Percentiles rank a stretch among this genome's conserved stretches.
Conservation (phyloP, 208 protist genomes). For the Trypanosoma mega region DNA sequence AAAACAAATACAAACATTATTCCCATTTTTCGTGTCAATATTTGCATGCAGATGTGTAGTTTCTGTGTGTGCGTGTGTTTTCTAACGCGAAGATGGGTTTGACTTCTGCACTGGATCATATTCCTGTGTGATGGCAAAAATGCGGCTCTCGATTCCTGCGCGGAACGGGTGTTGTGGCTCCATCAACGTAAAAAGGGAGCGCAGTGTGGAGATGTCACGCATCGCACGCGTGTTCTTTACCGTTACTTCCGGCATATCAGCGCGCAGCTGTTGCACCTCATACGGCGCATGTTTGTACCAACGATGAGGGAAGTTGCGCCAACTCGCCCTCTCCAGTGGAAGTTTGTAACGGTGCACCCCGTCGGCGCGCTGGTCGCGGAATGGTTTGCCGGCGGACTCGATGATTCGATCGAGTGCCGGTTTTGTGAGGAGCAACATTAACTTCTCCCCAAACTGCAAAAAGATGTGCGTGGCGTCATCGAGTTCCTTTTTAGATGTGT, state of each 20-base stretch:
- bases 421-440: conserved; percentile 73
- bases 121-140: conserved; percentile 57
- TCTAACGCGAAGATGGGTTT: too few relatives aligned
- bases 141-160: conserved; percentile 50
- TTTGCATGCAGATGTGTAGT: too few relatives aligned
- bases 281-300: conserved; percentile 91
- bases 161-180: conserved; percentile 79
- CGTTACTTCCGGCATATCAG: conserved; percentile 71
- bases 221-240: conserved; percentile 80
- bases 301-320: conserved; percentile 76
- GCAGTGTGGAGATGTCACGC: conserved; percentile 76
- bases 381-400: conserved; percentile 65
- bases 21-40: too few relatives aligned
- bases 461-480: conserved; percentile 63
- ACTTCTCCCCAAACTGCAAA: conserved; percentile 76
- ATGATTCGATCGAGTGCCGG: conserved; percentile 77
- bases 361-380: conserved; percentile 58
- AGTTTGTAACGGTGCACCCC: conserved; percentile 58
- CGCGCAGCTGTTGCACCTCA: conserved; percentile 86
- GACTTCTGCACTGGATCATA: conserved; percentile 49
- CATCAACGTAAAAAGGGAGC: conserved; percentile 80
- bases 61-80: too few relatives aligned
- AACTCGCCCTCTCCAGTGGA: conserved; percentile 56
- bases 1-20: too few relatives aligned
- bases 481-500: conserved; percentile 54